Percentiles rank a stretch among this genome's conserved stretches.
Evolutionary conservation across 139 green algal species (phyloP).

Genomic region (Auxenochlorella protothecoides): DNA sequence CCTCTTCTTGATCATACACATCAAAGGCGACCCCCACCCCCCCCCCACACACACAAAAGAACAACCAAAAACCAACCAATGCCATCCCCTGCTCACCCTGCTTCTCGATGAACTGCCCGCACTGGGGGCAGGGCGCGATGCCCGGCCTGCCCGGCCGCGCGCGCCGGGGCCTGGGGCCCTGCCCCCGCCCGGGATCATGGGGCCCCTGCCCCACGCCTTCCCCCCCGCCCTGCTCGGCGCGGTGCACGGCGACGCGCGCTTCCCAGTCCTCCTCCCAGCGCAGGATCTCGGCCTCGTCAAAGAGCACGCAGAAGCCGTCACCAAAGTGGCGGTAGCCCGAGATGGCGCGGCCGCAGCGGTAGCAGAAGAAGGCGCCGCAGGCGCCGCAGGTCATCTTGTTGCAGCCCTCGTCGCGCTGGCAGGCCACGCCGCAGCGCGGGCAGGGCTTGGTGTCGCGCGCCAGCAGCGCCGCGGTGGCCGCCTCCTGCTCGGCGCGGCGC

Average conservation of each 20-base stretch:
- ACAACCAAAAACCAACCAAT: not conserved
- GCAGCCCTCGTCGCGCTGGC: slow-evolving; percentile 61
- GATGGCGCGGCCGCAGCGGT: slow-evolving; percentile 28
- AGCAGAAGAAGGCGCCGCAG: slow-evolving; percentile 59
- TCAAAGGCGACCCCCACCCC: no score
- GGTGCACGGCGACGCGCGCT: not conserved
- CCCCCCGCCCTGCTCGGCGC: not conserved
- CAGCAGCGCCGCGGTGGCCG: slow-evolving; percentile 11
- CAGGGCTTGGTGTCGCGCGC: slow-evolving; percentile 41
- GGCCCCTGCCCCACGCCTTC: not conserved
- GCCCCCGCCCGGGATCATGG: not conserved
- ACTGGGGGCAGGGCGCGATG: slow-evolving; percentile 32
- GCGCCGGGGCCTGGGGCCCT: slow-evolving; percentile 1
- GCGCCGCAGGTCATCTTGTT: slow-evolving; percentile 80
- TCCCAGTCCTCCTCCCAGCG: slow-evolving; percentile 29
- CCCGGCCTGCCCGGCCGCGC: slow-evolving; percentile 1
- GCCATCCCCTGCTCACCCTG: slow-evolving; percentile 11
- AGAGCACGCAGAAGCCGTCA: slow-evolving; percentile 36
- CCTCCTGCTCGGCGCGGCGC: slow-evolving; percentile 22
- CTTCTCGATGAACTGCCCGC: slow-evolving; percentile 47
- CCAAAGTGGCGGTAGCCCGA: slow-evolving; percentile 47
- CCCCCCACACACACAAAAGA: not conserved
- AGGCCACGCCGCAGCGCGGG: slow-evolving; percentile 53
- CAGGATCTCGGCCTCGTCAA: slow-evolving; percentile 54
- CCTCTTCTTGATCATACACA: no score